Conservation (phyloP, 257 asterid genomes). For the Solanum ossicruentum region DNA sequence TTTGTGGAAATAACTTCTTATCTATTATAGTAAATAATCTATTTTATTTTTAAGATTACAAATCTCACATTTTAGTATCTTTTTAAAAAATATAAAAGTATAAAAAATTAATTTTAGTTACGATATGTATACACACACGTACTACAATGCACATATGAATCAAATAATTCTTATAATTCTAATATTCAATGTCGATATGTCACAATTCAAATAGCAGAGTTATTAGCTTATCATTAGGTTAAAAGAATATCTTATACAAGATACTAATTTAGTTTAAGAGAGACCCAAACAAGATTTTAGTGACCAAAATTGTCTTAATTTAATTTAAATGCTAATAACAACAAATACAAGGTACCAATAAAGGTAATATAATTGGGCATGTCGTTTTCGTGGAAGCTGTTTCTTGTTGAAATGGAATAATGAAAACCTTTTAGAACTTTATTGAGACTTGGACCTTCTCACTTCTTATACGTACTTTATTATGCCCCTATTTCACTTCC, state of each 20-base stretch:
- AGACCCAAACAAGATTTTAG: neutral
- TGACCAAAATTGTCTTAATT: neutral
- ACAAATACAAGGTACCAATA: neutral
- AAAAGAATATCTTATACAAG: neutral
- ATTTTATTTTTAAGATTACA: neutral
- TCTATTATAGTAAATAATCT: neutral
- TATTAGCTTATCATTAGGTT: neutral
- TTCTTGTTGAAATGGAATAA: neutral
- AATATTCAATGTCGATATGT: neutral
- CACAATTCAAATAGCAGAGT: neutral
- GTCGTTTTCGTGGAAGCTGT: neutral
- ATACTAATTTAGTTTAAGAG: neutral
- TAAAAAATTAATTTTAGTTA: no score
- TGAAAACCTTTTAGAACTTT: neutral
- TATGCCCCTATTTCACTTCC: neutral
- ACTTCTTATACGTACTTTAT: neutral
- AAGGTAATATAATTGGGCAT: neutral
- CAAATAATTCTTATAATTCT: neutral
- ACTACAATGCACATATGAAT: no score
- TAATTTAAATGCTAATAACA: neutral
- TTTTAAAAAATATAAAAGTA: no score
- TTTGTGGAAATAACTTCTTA: no score
- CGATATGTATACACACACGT: no score
- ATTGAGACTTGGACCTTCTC: neutral
- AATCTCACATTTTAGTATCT: neutral